A percentile compares a stretch with the other conserved stretches of the same genome.
phyloP scores from a whole-genome alignment of 257 asterid species.

The Solanum chiquidenum region DNA sequence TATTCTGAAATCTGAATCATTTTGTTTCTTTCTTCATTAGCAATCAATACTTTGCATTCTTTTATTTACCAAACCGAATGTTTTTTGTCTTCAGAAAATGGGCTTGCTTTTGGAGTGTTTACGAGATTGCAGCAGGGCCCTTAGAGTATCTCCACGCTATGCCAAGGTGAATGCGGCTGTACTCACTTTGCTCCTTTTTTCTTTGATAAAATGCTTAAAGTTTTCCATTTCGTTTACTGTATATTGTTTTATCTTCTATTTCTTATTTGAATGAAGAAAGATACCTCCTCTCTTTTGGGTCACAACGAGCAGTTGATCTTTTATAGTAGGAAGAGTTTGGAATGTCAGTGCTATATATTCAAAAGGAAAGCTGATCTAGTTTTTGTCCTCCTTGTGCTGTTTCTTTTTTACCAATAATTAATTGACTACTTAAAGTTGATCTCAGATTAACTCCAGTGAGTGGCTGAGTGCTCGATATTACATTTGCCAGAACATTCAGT shows the following conservation, averaged over 20 bases:
- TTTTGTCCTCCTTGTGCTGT: not conserved
- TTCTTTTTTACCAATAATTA: not conserved
- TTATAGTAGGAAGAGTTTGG: not conserved
- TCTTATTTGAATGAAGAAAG: not conserved
- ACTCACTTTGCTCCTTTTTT: not conserved
- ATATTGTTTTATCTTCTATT: not conserved
- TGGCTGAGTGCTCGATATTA: not conserved
- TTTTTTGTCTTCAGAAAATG: constrained; percentile 52
- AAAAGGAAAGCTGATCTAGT: not conserved
- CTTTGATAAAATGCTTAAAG: not conserved
- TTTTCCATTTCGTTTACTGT: not conserved
- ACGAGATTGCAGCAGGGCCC: constrained; percentile 68
- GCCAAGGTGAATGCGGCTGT: constrained; percentile 49
- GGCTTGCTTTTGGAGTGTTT: constrained; percentile 55
- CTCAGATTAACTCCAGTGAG: not conserved
- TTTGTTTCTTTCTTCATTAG: not conserved
- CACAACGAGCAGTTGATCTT: not conserved
- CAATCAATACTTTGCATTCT: not conserved
- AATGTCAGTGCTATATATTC: not conserved
- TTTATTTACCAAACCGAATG: not conserved
- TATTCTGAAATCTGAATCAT: not conserved
- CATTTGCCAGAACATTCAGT: not conserved
- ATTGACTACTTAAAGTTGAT: not conserved
- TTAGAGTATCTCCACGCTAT: constrained; percentile 47
- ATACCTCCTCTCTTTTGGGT: not conserved